Base-by-base conservation (phyloP, 805 yeast genomes). In the Cyberlindnera misumaiensis region DNA sequence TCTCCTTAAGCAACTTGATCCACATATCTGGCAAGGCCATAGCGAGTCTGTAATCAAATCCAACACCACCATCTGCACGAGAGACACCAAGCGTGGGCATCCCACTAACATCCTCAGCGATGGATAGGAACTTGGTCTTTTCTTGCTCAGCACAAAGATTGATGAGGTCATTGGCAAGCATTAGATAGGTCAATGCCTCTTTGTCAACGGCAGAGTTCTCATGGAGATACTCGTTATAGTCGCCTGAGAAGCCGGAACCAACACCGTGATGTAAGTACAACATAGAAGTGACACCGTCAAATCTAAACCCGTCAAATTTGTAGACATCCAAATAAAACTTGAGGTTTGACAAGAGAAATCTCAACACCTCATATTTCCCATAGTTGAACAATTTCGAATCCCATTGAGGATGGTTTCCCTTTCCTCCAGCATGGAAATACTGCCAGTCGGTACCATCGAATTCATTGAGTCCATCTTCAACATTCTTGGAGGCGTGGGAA, bases 11-110 rank as follows among this genome's bases (percentile, higher is more conserved):
- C 34, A 88, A 62, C 60, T 93, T 93, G 65, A 90, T 90, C 98
- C 98, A 90, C 97, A 90, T 90, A 60, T 90, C 98, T 4, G 98
- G 98, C 43, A 90, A 70, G 1, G 97, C 97, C 98, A 90, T 90
- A 2, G 95, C 93, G 38, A 90, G 69, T 46, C 97, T 71, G 60
- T 90, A 90, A 58, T 89, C 93, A 54, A 90, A 90, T 0, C 97
- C 98, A 44, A 83, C 80, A 41, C 98, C 98, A 35, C 97, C 97
- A 17, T 66, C 57, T 0, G 49, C 37, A 36, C 85, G 70, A 5
- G 93, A 80, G 40, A 84, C 61, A 60, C 97, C 90, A 40, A 93
- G 65, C 1, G 97, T 88, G 26, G 98, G 98, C 82, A 90, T 90
- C 10, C 98, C 98, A 35, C 93, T 81, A 34, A 90, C 98, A 59